Conservation (phyloP, 1,284 basidiomycete genomes). For the Rhodofomes roseus region DNA sequence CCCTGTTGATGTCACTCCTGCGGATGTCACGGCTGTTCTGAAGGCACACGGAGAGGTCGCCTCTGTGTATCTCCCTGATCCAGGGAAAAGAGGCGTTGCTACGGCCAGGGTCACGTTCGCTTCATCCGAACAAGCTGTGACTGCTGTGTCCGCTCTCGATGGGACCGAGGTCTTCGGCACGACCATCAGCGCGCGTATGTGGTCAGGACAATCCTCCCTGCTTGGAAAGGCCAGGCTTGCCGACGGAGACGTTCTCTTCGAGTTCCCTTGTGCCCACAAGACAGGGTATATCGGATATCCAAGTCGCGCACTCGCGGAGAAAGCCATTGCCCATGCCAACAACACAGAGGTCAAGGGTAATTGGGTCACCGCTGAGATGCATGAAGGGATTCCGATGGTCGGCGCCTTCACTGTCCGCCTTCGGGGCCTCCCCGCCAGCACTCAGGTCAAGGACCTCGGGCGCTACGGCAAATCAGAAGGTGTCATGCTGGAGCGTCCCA, state of each 20-base stretch:
- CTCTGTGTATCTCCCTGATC: constrained; percentile 32
- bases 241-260: constrained; percentile 47
- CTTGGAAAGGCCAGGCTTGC: constrained; percentile 35
- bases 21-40: constrained; percentile 17
- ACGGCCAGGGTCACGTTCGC: constrained; percentile 43
- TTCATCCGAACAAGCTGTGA: constrained; percentile 41
- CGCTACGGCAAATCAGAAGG: constrained; percentile 44
- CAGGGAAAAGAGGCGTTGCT: constrained; percentile 14
- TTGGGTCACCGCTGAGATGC: constrained; percentile 41
- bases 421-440: constrained; percentile 44
- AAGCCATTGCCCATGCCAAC: constrained; percentile 39
- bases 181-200: constrained; percentile 38
- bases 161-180: constrained; percentile 35
- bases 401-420: constrained; percentile 56
- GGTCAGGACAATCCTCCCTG: constrained; percentile 30
- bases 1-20: constrained; percentile 11
- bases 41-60: constrained; percentile 42
- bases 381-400: constrained; percentile 54
- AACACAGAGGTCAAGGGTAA: constrained; percentile 33
- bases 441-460: constrained; percentile 37
- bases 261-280: constrained; percentile 40
- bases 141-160: constrained; percentile 47
- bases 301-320: constrained; percentile 40
- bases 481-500: constrained; percentile 48
- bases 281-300: constrained; percentile 58